phyloP scores from a whole-genome alignment of 192 early-diverging fungal species.

The Pilobolus umbonatus region DNA sequence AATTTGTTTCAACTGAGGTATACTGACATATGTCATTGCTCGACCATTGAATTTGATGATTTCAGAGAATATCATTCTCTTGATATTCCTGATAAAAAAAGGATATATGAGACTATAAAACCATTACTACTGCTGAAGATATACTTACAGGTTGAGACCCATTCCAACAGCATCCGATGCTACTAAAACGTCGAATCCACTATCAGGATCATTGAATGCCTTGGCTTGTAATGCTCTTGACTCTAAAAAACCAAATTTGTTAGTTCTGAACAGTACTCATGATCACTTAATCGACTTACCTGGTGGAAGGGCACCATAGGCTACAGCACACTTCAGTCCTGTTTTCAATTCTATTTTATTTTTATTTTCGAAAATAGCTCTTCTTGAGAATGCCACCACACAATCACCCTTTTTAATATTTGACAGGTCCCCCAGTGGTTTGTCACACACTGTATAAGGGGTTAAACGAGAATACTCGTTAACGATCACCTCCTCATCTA shows the following conservation, averaged over 20 bases:
- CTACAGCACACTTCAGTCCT: conserved; percentile 76
- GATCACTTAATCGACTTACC: conserved; percentile 38
- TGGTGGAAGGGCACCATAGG: conserved; percentile 92
- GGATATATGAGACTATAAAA: background rate
- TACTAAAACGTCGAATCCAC: conserved; percentile 78
- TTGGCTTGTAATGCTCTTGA: conserved; percentile 82
- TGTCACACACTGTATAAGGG: conserved; percentile 46
- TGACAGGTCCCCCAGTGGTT: conserved; percentile 52
- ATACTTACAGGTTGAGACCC: conserved; percentile 87
- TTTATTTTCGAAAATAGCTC: conserved; percentile 76
- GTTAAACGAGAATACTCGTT: conserved; percentile 78
- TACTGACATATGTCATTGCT: conserved; percentile 40
- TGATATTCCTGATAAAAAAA: conserved; percentile 61
- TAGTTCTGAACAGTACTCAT: background rate
- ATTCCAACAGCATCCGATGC: conserved; percentile 97
- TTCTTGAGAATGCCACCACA: conserved; percentile 85
- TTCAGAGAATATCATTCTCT: conserved; percentile 79
- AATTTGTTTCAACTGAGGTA: conserved; percentile 90
- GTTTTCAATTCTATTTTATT: conserved; percentile 70
- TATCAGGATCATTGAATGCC: conserved; percentile 81
- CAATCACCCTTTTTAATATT: conserved; percentile 78
- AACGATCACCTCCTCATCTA: conserved; percentile 79
- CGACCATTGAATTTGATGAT: conserved; percentile 80
- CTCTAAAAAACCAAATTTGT: conserved; percentile 41
- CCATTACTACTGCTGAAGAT: background rate